Conservation (phyloP, 2,329 filamentous ascomycete genomes). For the Colletotrichum sp. region DNA sequence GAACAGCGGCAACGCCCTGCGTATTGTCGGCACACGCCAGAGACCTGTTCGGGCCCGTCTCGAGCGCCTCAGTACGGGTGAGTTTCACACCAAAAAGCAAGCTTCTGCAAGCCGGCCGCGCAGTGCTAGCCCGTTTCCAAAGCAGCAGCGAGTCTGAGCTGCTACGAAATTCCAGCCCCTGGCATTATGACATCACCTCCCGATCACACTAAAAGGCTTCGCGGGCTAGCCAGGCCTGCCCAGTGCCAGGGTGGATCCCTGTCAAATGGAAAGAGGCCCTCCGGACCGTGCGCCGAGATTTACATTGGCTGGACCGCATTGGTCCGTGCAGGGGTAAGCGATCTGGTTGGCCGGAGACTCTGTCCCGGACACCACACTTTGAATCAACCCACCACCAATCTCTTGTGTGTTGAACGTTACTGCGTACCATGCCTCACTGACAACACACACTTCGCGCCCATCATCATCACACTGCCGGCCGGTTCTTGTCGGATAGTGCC, state of each 20-base stretch:
- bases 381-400: background rate
- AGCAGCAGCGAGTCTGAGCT: slow-evolving; percentile 7
- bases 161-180: background rate
- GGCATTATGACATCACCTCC: slow-evolving; percentile 15
- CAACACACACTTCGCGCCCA: background rate
- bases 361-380: background rate
- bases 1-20: background rate
- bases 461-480: background rate
- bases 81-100: slow-evolving; percentile 19
- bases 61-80: background rate
- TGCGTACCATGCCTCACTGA: background rate
- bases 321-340: background rate
- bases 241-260: background rate
- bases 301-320: slow-evolving; percentile 12
- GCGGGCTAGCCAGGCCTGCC: background rate
- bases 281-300: slow-evolving; percentile 2
- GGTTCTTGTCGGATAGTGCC: background rate
- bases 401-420: background rate
- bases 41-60: background rate
- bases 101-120: background rate
- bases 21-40: background rate
- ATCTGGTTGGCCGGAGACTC: slow-evolving; percentile 16
- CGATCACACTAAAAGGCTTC: background rate
- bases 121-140: slow-evolving; percentile 2
- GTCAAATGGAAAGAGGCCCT: background rate